These are phyloP conservation scores for Jamesozyma rosinii DNA, from an alignment of 805 yeast genomes.

Conservation along the genomic window DNA sequence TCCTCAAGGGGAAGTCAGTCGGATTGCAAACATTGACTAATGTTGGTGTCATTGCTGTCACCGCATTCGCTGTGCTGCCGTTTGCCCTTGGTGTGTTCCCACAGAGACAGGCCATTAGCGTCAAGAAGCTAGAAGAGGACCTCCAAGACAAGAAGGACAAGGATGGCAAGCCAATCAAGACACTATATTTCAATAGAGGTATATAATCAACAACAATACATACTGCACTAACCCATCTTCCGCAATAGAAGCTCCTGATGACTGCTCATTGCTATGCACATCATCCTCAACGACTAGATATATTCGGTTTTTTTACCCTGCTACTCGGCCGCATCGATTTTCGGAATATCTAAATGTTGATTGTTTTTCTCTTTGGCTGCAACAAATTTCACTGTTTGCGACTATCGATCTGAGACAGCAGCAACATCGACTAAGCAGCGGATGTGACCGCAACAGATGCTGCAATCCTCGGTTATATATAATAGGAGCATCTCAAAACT, in stretches of 20 bases:
- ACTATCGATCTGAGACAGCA: neutral
- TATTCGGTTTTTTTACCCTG: neutral
- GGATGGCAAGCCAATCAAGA: slow-evolving; percentile 46
- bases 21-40: slow-evolving; percentile 63
- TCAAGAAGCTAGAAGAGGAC: slow-evolving; percentile 51
- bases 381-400: neutral
- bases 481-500: neutral
- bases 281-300: neutral
- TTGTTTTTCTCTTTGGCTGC: neutral
- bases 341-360: neutral
- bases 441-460: neutral
- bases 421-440: neutral
- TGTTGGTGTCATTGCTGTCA: slow-evolving; percentile 73
- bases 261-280: no score
- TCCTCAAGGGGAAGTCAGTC: slow-evolving; percentile 59
- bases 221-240: no score
- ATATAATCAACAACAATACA: no score
- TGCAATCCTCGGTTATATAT: neutral
- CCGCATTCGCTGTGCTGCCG: slow-evolving; percentile 83
- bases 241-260: no score
- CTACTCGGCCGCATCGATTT: neutral
- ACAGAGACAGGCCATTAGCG: slow-evolving; percentile 60
- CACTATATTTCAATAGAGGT: slow-evolving; percentile 87
- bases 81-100: slow-evolving; percentile 95
- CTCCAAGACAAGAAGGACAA: slow-evolving; percentile 53